Evolutionary conservation across 1,139 yeast genomes (phyloP), one percentile per base, ranked within the genome.

Genomic region (Nakaseomyces nivariensis): DNA sequence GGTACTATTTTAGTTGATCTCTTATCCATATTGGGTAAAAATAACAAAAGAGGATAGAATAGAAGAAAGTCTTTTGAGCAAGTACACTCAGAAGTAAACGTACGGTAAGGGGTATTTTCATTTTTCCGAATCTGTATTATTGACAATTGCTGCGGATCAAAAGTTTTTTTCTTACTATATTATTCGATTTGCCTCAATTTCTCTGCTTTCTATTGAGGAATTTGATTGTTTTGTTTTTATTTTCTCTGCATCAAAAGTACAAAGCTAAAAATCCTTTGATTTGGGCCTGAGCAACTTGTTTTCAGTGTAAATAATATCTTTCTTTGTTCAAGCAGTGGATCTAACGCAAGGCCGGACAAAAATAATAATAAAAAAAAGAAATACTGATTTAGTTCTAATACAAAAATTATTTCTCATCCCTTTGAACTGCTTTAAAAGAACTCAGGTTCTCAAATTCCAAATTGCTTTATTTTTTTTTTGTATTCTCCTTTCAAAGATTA

Each of bases 271-370:
- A 5, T 8, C 17, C 11, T 7, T 36, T 13, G 38, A 17, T 13
- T 36, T 36, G 38, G 25, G 5, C 5, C 36, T 33, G 36, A 5
- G n/a, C 36, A 33, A 8, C 36, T 33, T 33, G 25, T 17, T 25
- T 25, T 17, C 38, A 17, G 38, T 17, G 38, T 36, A 36, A 13
- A 13, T 36, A 36, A 13, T 36, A 13, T 13, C n/a, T 43, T 24
- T 44, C 46, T 27, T 34, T 11, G 29, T 44, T 37, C 33, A 44
- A 44, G 46, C 40, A 44, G 46, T 37, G 46, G 40, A 44, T 44
- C 34, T 33, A 34, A 37, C n/a, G 37, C 27, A 34, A 44, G 17
- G 25, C 7, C 22, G 25, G 6, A 34, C 31, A 17, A 34, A 36
- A 17, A 17, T 17, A 17, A 17, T 17, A 17, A 17, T 17, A 17